phyloP scores from a whole-genome alignment of 305 asterid genomes.

The Andrographis paniculata region DNA sequence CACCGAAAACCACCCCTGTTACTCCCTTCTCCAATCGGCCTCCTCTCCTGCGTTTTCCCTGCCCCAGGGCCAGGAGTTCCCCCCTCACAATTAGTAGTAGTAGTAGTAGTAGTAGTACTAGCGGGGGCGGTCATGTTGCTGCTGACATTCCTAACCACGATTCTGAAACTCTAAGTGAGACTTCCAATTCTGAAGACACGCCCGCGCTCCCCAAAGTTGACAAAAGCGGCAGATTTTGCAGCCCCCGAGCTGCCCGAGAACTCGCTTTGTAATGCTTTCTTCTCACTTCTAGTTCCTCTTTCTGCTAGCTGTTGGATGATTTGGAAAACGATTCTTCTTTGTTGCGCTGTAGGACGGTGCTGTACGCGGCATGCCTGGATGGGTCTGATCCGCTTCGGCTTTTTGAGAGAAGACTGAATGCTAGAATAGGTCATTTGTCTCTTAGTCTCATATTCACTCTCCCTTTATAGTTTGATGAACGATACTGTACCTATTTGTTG shows the following conservation, averaged over 20 bases:
- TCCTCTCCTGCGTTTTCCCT: no score
- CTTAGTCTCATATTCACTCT: background rate
- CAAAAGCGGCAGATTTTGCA: slow-evolving; percentile 1
- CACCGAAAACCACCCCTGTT: no score
- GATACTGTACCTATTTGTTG: no score
- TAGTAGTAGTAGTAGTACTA: no score
- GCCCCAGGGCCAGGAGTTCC: no score
- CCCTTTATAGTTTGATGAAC: no score
- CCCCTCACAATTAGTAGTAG: no score
- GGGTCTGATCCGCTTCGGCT: background rate
- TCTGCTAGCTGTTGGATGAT: background rate
- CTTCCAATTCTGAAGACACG: background rate
- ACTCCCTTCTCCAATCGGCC: no score
- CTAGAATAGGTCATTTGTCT: background rate
- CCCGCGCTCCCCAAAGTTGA: background rate
- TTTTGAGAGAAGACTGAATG: background rate
- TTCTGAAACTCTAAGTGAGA: background rate
- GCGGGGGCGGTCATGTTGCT: no score
- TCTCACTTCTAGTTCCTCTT: background rate
- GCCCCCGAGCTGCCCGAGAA: background rate
- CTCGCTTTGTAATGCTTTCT: background rate
- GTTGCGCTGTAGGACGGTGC: background rate
- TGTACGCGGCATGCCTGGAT: background rate
- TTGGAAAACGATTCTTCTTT: background rate
- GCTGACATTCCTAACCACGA: no score